Conservation (phyloP, 208 protist genomes). For the Leishmania lainsoni region DNA sequence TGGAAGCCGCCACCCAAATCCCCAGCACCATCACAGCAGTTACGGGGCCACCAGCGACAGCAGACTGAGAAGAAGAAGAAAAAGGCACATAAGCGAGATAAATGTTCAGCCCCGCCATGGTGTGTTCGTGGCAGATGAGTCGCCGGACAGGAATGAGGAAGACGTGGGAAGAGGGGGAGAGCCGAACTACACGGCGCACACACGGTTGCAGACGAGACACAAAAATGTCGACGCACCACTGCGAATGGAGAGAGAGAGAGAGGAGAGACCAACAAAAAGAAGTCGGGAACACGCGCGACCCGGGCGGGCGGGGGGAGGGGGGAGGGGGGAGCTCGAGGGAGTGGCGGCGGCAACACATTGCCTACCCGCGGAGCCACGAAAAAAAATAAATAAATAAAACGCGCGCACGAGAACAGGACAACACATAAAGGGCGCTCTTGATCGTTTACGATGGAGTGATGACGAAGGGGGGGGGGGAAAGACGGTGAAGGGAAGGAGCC, state of each 20-base stretch:
- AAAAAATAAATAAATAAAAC: too few relatives aligned
- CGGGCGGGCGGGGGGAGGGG: not conserved
- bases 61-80: not conserved
- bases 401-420: not conserved
- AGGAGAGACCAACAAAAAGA: not conserved
- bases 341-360: not conserved
- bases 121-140: not conserved
- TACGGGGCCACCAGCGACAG: not conserved
- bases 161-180: not conserved
- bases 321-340: not conserved
- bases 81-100: not conserved
- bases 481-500: too few relatives aligned
- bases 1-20: not conserved
- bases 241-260: too few relatives aligned
- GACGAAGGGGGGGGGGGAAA: too few relatives aligned
- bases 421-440: not conserved
- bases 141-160: not conserved
- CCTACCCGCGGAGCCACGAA: not conserved
- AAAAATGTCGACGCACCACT: not conserved
- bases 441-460: too few relatives aligned
- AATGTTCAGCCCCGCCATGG: too few relatives aligned
- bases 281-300: too few relatives aligned
- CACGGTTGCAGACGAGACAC: conserved; percentile 10
- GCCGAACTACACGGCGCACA: not conserved
- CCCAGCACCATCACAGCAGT: too few relatives aligned